Evolutionary conservation across 2,329 filamentous ascomycete genomes (phyloP).

Genomic region (Beauveria pseudobassiana): DNA sequence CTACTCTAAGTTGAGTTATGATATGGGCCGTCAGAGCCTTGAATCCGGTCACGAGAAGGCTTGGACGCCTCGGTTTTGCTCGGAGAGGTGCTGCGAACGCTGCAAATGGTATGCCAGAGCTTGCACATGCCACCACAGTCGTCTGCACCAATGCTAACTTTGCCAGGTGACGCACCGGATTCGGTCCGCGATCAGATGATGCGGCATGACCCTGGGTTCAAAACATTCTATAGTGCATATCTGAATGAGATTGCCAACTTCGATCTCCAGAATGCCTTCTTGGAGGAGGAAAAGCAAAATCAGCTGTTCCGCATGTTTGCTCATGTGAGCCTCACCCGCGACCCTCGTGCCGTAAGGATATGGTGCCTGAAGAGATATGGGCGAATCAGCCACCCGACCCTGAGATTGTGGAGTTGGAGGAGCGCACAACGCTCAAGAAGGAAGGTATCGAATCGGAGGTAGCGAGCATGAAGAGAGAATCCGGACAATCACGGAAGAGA

Average conservation of each 20-base stretch:
- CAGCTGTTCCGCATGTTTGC: conserved; percentile 17
- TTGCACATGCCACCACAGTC: not conserved
- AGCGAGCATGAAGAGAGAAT: no score
- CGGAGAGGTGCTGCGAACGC: conserved; percentile 18
- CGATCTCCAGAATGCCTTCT: conserved; percentile 22
- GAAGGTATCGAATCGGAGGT: no score
- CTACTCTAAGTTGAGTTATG: conserved; percentile 21
- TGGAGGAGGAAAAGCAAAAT: conserved; percentile 18
- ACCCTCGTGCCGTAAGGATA: conserved; percentile 21
- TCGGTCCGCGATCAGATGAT: conserved; percentile 23
- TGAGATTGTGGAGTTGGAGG: conserved; percentile 19
- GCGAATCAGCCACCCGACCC: conserved; percentile 18
- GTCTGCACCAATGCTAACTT: no score
- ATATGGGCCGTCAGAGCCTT: conserved; percentile 20
- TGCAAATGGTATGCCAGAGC: conserved; percentile 16
- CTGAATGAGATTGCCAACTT: conserved; percentile 23
- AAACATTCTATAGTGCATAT: conserved; percentile 22
- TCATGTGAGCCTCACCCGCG: conserved; percentile 21
- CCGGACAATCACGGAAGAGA: no score
- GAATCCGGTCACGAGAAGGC: conserved; percentile 16
- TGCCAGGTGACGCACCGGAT: conserved; percentile 19
- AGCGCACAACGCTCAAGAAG: not conserved
- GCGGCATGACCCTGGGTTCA: conserved; percentile 20
- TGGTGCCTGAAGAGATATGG: conserved; percentile 24
- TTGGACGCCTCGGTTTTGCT: conserved; percentile 13